Conservation (phyloP, 305 asterid genomes). For the Solanum chacoense region DNA sequence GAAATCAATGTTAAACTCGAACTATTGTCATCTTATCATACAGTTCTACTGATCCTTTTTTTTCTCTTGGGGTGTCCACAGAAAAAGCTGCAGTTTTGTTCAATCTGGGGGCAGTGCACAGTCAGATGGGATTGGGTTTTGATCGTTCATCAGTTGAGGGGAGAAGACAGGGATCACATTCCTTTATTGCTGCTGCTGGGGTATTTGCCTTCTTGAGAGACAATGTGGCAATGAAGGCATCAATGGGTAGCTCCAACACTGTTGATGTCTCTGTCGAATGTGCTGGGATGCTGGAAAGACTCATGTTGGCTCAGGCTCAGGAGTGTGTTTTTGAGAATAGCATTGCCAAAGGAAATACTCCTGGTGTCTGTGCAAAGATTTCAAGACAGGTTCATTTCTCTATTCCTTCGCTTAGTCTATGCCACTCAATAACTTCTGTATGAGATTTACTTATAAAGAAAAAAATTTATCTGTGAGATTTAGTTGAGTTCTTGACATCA, state of each 20-base stretch:
- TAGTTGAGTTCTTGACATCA: background rate
- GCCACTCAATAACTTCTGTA: background rate
- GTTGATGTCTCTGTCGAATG: slow-evolving; percentile 87
- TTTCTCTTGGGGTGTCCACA: background rate
- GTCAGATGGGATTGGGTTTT: slow-evolving; percentile 73
- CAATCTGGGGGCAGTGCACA: slow-evolving; percentile 72
- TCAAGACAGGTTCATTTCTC: slow-evolving; percentile 71
- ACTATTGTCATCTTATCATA: background rate
- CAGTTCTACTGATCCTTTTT: background rate
- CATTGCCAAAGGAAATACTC: slow-evolving; percentile 88
- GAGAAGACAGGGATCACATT: slow-evolving; percentile 66
- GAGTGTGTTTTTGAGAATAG: slow-evolving; percentile 95
- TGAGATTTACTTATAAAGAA: background rate
- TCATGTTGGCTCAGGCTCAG: slow-evolving; percentile 98
- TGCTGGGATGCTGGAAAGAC: slow-evolving; percentile 88
- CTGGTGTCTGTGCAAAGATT: slow-evolving; percentile 86
- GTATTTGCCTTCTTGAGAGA: slow-evolving; percentile 63
- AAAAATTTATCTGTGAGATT: background rate
- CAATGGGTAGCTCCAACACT: slow-evolving; percentile 68
- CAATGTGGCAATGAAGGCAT: slow-evolving; percentile 68
- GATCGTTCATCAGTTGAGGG: slow-evolving; percentile 70
- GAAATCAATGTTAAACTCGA: background rate
- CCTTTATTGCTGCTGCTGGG: slow-evolving; percentile 71
- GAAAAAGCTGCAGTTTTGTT: slow-evolving; percentile 76
- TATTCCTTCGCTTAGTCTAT: background rate